Conservation (phyloP, 441 rosid species). For the Theobroma grandiflorum region DNA sequence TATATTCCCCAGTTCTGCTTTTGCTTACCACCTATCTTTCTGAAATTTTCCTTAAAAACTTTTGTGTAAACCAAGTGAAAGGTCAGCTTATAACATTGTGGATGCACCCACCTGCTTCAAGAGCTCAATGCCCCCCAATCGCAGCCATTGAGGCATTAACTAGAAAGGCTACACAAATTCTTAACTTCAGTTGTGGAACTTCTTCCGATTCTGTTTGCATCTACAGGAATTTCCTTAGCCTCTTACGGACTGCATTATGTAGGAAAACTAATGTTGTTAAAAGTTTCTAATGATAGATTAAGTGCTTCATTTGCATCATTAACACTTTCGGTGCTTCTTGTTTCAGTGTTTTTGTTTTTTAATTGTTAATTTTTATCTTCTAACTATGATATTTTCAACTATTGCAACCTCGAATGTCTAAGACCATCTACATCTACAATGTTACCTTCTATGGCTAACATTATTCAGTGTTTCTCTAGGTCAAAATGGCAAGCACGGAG, state of each 20-base stretch:
- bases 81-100: background rate
- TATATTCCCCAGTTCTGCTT: background rate
- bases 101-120: background rate
- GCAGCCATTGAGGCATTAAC: background rate
- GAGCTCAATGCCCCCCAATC: background rate
- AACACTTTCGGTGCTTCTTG: background rate
- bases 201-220: background rate
- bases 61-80: background rate
- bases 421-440: background rate
- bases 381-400: background rate
- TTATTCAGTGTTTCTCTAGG: slow-evolving; percentile 49
- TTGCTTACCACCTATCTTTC: background rate
- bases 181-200: background rate
- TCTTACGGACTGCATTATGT: background rate
- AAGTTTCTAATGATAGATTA: background rate
- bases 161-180: background rate
- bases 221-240: background rate
- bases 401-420: slow-evolving; percentile 20
- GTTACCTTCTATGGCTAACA: slow-evolving; percentile 27
- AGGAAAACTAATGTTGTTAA: background rate
- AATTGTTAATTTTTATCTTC: background rate
- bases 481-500: slow-evolving; percentile 48
- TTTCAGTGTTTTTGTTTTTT: background rate
- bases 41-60: background rate
- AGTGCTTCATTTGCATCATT: background rate